Conservation (phyloP, 1,284 basidiomycete genomes). For the Cystobasidium slooffiae region DNA sequence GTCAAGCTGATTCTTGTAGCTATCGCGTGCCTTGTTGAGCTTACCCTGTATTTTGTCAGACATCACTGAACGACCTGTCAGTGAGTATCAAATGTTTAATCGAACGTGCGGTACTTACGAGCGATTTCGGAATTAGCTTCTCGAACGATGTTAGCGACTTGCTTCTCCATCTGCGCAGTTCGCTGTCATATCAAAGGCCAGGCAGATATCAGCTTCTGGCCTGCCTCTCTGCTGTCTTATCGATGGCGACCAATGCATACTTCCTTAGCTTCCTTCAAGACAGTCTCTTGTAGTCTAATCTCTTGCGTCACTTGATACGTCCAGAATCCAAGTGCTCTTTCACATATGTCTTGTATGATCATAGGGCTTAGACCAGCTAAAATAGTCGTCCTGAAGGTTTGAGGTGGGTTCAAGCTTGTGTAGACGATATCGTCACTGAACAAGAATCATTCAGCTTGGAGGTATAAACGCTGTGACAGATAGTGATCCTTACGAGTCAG, state of each 20-base stretch:
- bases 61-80: slow-evolving; percentile 10
- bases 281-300: slow-evolving; percentile 45
- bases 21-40: neutral
- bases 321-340: slow-evolving; percentile 48
- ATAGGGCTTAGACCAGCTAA: slow-evolving; percentile 48
- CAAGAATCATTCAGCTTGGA: neutral
- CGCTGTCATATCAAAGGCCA: neutral
- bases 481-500: slow-evolving; percentile 36
- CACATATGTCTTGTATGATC: slow-evolving; percentile 47
- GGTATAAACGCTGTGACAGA: neutral
- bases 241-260: slow-evolving; percentile 1
- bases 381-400: slow-evolving; percentile 46
- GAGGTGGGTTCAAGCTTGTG: slow-evolving; percentile 47
- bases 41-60: slow-evolving; percentile 31
- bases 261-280: slow-evolving; percentile 48
- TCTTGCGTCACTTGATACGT: slow-evolving; percentile 46
- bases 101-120: slow-evolving; percentile 5
- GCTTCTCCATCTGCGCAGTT: slow-evolving; percentile 30
- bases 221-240: too few species aligned
- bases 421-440: slow-evolving; percentile 44
- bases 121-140: slow-evolving; percentile 39
- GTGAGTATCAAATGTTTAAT: neutral
- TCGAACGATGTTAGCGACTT: slow-evolving; percentile 37
- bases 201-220: neutral
- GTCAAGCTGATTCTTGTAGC: too few species aligned